Base-by-base conservation (phyloP, 2,329 filamentous ascomycete genomes). In the Harringtonia aguacate region DNA sequence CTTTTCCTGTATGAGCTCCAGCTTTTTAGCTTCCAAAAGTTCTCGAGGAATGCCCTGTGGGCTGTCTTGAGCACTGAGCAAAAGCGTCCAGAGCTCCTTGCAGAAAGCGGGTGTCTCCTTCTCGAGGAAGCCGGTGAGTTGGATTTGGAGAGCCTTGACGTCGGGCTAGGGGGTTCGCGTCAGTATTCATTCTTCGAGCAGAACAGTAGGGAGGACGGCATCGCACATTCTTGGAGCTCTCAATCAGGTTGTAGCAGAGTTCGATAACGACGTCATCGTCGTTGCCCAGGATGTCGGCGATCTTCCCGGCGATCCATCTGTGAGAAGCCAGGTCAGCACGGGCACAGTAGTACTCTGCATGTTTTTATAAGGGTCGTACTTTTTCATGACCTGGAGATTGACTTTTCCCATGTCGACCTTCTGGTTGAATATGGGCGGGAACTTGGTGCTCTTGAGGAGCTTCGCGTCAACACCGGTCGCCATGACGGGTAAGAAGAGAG, bases 381-480 rank as follows among this genome's bases (percentile, higher is more conserved):
- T 94, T 74, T 95, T 95, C 80, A 98, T 94, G 45, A 98, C 86
- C 63, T 94, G 87, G 41, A 95, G 72, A 60, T 98, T 95, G 63
- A 98, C 88, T 69, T 97, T 97, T 55, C 81, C 79, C 78, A 94
- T 95, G 69, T 98, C 89, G 52, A 98, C 92, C 69, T 95, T 95
- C 61, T 86, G 81, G 59, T 77, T 90, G 67, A 97, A 98, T 59
- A 95, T 88, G 8, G 82, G 75, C 37, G 92, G 92, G 52, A 95
- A 97, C 59, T 94, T 95, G 45, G 89, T 97, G 63, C 82, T 81
- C 72, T 83, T 86, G 45, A 95, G 69, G 56, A 94, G 77, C 70
- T 94, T 94, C 52, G 85, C 82, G 64, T 95, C 90, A 49, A 92
- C 86, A 52, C 79, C 84, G 44, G 83, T 81, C 54, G 86, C 83